A percentile compares a stretch with the other conserved stretches of the same genome.
Conservation (phyloP, 352 stramenopile genomes). For the Phytophthora agathidicida region DNA sequence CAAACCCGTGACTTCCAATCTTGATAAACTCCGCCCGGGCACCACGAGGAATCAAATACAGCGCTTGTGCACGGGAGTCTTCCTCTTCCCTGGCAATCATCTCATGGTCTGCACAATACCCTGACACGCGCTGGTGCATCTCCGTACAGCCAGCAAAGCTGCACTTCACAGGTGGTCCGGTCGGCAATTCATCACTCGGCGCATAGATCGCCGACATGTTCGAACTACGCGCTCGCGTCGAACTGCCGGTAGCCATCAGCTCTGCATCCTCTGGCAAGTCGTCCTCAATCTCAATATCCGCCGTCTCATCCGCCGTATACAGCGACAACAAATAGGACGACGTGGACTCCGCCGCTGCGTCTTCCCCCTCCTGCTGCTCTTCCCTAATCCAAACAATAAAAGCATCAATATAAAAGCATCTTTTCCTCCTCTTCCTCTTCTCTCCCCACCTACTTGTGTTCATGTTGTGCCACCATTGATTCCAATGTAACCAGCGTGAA, state of each 20-base stretch:
- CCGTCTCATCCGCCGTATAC: conserved; percentile 82
- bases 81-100: conserved; percentile 84
- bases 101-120: conserved; percentile 79
- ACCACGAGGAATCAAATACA: conserved; percentile 78
- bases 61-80: conserved; percentile 77
- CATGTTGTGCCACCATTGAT: conserved; percentile 61
- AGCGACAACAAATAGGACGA: conserved; percentile 78
- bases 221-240: conserved; percentile 47
- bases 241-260: neutral
- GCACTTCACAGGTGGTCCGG: conserved; percentile 50
- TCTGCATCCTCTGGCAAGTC: conserved; percentile 22
- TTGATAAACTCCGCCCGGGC: conserved; percentile 77
- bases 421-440: neutral
- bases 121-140: conserved; percentile 68
- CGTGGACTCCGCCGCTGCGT: conserved; percentile 35
- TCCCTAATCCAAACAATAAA: conserved; percentile 22
- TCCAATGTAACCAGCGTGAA: conserved; percentile 81
- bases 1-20: conserved; percentile 78
- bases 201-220: conserved; percentile 53
- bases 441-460: conserved; percentile 48
- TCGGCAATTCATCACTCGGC: conserved; percentile 46
- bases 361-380: conserved; percentile 20
- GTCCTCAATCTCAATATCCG: conserved; percentile 83
- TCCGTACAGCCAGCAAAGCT: conserved; percentile 60
- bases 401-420: conserved; percentile 7